Conservation (phyloP, 164 flowering plant species). For the Nelumbo lutea region DNA sequence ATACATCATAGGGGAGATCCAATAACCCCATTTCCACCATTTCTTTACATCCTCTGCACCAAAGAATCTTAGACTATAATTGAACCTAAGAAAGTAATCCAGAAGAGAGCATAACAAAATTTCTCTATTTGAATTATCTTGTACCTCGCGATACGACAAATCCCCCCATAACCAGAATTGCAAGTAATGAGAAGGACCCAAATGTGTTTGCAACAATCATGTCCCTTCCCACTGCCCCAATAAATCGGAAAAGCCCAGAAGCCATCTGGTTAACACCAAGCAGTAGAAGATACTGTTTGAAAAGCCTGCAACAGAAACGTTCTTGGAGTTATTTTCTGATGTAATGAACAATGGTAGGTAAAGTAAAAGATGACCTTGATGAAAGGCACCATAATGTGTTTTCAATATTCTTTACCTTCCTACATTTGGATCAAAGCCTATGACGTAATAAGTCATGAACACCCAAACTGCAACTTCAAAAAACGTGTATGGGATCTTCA, state of each 20-base stretch:
- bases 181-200: conserved; percentile 36
- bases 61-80: background rate
- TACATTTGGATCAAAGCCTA: conserved; percentile 49
- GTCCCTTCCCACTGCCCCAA: conserved; percentile 38
- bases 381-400: background rate
- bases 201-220: conserved; percentile 48
- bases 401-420: conserved; percentile 30
- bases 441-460: conserved; percentile 42
- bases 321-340: background rate
- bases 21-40: conserved; percentile 58
- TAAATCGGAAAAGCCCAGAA: conserved; percentile 35
- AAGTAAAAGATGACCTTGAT: too few species aligned
- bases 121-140: background rate
- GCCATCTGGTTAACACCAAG: conserved; percentile 38
- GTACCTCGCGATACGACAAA: conserved; percentile 41
- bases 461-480: conserved; percentile 49
- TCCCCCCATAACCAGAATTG: conserved; percentile 39
- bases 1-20: conserved; percentile 44
- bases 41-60: conserved; percentile 29
- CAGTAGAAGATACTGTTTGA: conserved; percentile 41
- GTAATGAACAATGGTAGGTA: background rate
- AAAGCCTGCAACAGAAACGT: conserved; percentile 28
- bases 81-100: too few species aligned
- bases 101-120: background rate
- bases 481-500: conserved; percentile 46